phyloP scores from a whole-genome alignment of 495 filamentous ascomycete genomes.

The Chaetomium cochliodes region DNA sequence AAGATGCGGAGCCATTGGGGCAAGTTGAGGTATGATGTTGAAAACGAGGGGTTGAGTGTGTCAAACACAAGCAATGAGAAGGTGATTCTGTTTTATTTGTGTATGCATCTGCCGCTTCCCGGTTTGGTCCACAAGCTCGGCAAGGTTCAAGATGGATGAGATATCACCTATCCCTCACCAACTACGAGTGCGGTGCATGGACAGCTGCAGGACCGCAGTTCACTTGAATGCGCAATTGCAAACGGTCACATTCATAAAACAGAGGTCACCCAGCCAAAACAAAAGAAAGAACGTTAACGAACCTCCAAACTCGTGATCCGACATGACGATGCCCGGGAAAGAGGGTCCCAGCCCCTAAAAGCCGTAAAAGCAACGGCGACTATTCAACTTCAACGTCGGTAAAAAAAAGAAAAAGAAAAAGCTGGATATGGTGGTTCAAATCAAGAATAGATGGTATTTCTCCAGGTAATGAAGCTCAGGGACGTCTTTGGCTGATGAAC shows the following conservation, averaged over 20 bases:
- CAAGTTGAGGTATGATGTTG: neutral
- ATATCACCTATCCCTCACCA: neutral
- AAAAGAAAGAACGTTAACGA: constrained; percentile 34
- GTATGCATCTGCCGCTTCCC: constrained; percentile 3
- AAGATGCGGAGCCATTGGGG: constrained; percentile 2
- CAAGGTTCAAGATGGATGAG: neutral
- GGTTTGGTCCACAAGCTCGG: neutral
- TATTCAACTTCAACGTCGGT: neutral
- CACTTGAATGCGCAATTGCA: constrained; percentile 8
- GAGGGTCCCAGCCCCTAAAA: constrained; percentile 5
- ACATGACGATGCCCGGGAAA: constrained; percentile 57
- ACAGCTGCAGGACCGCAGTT: neutral
- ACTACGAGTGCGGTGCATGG: neutral
- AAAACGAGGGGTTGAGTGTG: neutral
- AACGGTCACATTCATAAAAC: neutral
- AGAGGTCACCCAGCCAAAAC: neutral
- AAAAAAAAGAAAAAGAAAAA: neutral
- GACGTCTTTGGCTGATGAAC: constrained; percentile 11
- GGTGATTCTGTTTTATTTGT: neutral
- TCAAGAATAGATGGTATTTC: neutral
- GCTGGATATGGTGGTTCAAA: neutral
- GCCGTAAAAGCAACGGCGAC: neutral
- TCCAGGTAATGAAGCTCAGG: neutral
- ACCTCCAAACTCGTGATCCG: constrained; percentile 85
- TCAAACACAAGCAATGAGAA: neutral